phyloP scores from a whole-genome alignment of 768 basidiomycete species.

The Podaxis rugospora region DNA sequence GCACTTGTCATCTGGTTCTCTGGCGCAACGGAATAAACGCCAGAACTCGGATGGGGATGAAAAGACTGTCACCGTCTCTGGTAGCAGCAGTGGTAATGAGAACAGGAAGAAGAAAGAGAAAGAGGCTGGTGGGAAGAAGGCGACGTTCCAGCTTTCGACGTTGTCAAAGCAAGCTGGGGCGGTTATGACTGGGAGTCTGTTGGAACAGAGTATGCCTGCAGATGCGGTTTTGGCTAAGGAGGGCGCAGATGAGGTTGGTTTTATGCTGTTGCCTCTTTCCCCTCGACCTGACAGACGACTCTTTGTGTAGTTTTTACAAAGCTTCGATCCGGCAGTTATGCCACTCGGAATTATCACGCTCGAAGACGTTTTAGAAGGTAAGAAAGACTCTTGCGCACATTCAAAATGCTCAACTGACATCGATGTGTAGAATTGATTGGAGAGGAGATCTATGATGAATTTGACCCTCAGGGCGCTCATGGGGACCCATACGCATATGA shows the following conservation, averaged over 20 bases:
- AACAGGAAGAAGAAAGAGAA: constrained; percentile 3
- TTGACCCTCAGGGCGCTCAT: constrained; percentile 73
- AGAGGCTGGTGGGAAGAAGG: constrained; percentile 22
- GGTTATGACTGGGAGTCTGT: constrained; percentile 40
- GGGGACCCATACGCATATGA: constrained; percentile 37
- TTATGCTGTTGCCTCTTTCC: not conserved
- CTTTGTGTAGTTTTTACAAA: constrained; percentile 65
- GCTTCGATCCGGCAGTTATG: constrained; percentile 76
- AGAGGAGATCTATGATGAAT: constrained; percentile 91
- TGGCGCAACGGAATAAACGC: not conserved
- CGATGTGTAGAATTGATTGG: constrained; percentile 72
- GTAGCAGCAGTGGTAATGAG: not conserved
- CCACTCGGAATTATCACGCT: constrained; percentile 91
- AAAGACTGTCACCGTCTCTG: not conserved
- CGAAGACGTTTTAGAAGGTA: constrained; percentile 59
- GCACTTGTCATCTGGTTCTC: not conserved
- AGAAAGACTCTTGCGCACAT: not conserved
- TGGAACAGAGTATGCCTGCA: constrained; percentile 85
- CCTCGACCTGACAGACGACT: not conserved
- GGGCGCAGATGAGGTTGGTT: constrained; percentile 65
- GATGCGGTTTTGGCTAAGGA: constrained; percentile 79
- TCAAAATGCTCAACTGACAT: not conserved
- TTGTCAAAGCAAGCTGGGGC: constrained; percentile 35
- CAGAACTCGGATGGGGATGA: not conserved
- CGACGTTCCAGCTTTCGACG: constrained; percentile 30